Evolutionary conservation across 352 stramenopile species (phyloP).

Genomic region (Phytophthora colocasiae): DNA sequence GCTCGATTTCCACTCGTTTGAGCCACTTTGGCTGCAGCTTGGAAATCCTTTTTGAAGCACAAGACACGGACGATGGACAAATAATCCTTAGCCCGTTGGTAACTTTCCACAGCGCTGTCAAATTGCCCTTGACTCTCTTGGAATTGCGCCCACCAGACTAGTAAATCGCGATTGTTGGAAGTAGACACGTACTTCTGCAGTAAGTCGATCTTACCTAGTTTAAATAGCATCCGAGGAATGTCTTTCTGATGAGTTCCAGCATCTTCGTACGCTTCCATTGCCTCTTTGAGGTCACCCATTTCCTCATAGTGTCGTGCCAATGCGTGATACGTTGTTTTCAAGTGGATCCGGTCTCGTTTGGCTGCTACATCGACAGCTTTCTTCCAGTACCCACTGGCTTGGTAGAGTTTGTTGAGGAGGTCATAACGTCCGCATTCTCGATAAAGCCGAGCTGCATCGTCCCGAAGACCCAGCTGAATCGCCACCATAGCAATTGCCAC

Average conservation of each 20-base stretch:
- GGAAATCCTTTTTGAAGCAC: conserved; percentile 92
- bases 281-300: conserved; percentile 87
- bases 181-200: conserved; percentile 92
- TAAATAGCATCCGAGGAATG: conserved; percentile 95
- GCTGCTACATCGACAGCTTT: conserved; percentile 90
- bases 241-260: conserved; percentile 91
- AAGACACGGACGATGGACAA: conserved; percentile 92
- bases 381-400: conserved; percentile 91
- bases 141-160: conserved; percentile 95
- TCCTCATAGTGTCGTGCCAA: conserved; percentile 92
- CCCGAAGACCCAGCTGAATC: conserved; percentile 92
- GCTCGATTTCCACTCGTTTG: conserved; percentile 76
- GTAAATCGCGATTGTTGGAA: conserved; percentile 86
- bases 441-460: conserved; percentile 93
- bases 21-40: conserved; percentile 86
- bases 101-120: conserved; percentile 89
- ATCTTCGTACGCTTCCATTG: conserved; percentile 93
- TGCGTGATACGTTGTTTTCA: conserved; percentile 91
- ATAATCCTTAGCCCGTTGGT: conserved; percentile 88
- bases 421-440: conserved; percentile 92
- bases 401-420: conserved; percentile 93
- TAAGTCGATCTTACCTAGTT: conserved; percentile 86
- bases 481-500: conserved; percentile 92
- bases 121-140: conserved; percentile 91
- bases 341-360: conserved; percentile 92